These are phyloP conservation scores for Podospora pseudopauciseta DNA, from an alignment of 495 filamentous ascomycete genomes.

Conservation along the genomic window DNA sequence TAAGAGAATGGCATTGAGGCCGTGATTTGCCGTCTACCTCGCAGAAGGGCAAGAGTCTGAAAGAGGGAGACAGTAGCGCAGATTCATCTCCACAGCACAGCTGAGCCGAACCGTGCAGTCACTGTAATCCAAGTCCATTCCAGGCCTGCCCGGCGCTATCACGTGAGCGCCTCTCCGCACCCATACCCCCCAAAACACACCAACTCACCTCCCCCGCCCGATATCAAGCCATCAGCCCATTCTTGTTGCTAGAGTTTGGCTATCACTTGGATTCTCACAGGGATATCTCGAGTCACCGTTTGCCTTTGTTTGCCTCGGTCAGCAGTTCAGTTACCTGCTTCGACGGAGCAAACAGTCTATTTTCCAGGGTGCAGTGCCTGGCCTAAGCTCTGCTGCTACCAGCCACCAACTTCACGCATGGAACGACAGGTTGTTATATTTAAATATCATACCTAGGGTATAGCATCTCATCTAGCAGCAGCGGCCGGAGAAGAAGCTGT, in stretches of 20 bases:
- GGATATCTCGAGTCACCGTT: neutral
- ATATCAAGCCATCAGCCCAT: neutral
- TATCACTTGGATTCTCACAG: neutral
- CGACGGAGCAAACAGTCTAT: neutral
- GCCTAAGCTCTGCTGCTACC: neutral
- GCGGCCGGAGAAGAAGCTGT: neutral
- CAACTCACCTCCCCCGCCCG: neutral
- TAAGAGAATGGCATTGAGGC: neutral
- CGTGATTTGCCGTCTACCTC: neutral
- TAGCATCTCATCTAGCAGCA: neutral
- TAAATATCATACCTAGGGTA: neutral
- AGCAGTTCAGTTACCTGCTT: neutral
- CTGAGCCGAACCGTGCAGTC: conserved; percentile 12
- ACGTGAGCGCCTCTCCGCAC: conserved; percentile 14
- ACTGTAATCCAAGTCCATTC: conserved; percentile 14
- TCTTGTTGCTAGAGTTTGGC: neutral
- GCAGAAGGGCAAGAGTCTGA: neutral
- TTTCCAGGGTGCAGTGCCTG: neutral
- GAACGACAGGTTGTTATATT: neutral
- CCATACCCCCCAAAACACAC: neutral
- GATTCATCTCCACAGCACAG: conserved; percentile 19
- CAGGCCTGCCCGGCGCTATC: conserved; percentile 17
- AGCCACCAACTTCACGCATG: neutral
- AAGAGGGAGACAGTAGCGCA: conserved; percentile 9
- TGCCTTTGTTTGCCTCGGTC: neutral